These are phyloP conservation scores for Pseudocercospora eumusae DNA, from an alignment of 2,329 filamentous ascomycete genomes.

Conservation along the genomic window DNA sequence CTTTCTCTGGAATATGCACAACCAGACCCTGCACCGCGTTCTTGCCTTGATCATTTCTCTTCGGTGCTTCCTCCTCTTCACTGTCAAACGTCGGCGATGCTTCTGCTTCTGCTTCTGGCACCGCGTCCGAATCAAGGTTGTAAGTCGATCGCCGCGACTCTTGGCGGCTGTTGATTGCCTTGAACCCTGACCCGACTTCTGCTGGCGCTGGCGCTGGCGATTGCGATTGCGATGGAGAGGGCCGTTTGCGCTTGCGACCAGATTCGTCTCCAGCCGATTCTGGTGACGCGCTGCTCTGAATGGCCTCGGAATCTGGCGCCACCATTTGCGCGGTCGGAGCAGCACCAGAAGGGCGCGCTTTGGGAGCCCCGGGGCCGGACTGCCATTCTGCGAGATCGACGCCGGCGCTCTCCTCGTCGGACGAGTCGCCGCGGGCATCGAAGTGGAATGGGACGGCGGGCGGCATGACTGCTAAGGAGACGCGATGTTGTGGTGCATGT, in stretches of 20 bases:
- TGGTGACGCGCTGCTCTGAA: constrained; percentile 20
- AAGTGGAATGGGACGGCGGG: constrained; percentile 34
- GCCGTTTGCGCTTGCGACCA: constrained; percentile 17
- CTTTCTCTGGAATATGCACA: constrained; percentile 23
- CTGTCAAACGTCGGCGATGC: constrained; percentile 7
- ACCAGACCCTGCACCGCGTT: constrained; percentile 13
- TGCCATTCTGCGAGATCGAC: constrained; percentile 37
- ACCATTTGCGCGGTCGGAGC: constrained; percentile 32
- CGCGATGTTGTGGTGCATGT: constrained; percentile 6
- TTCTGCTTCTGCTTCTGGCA: constrained; percentile 10
- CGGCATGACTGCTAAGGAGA: background rate
- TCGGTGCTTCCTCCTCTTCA: constrained; percentile 15
- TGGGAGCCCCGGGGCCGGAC: constrained; percentile 17
- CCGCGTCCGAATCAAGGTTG: constrained; percentile 17
- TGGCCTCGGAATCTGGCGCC: constrained; percentile 11
- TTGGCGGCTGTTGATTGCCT: constrained; percentile 25
- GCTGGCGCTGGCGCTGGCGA: constrained; percentile 14
- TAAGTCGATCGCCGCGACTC: constrained; percentile 17
- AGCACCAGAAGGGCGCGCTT: constrained; percentile 13
- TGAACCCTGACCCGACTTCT: constrained; percentile 16
- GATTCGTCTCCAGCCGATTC: constrained; percentile 15
- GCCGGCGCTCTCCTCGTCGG: constrained; percentile 32
- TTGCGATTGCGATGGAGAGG: constrained; percentile 9
- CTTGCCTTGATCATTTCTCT: constrained; percentile 9
- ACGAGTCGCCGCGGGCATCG: constrained; percentile 32